These are phyloP conservation scores for Gamsiella multidivaricata DNA, from an alignment of 192 early-diverging fungal species.

Conservation along the genomic window DNA sequence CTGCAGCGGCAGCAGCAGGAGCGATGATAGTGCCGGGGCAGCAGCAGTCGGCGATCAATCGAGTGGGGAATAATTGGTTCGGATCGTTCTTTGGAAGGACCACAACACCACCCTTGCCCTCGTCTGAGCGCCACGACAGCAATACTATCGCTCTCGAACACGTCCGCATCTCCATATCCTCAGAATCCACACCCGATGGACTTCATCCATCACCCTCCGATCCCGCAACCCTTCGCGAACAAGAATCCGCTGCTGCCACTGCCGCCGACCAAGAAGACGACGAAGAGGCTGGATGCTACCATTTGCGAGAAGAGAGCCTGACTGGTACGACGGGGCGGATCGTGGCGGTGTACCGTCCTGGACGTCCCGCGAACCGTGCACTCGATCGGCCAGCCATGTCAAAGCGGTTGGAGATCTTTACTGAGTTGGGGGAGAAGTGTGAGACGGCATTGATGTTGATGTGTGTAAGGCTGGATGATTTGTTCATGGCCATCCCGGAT, in stretches of 20 bases:
- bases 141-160: conserved; percentile 2
- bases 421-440: conserved; percentile 36
- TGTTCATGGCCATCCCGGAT: conserved; percentile 41
- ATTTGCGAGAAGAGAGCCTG: conserved; percentile 30
- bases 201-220: background rate
- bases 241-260: background rate
- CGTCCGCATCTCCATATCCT: background rate
- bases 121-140: background rate
- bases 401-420: conserved; percentile 24
- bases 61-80: conserved; percentile 10
- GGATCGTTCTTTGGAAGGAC: conserved; percentile 18
- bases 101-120: too few species aligned
- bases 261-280: background rate
- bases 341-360: conserved; percentile 39
- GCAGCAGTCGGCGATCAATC: background rate
- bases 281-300: conserved; percentile 30
- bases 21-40: background rate
- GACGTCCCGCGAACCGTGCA: conserved; percentile 29
- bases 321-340: conserved; percentile 19
- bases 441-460: conserved; percentile 51
- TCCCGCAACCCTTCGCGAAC: background rate
- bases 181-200: background rate
- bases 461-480: conserved; percentile 39
- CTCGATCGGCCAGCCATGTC: conserved; percentile 30
- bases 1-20: conserved; percentile 5